These are phyloP conservation scores for Thraustotheca clavata DNA, from an alignment of 352 stramenopile genomes.

Conservation along the genomic window DNA sequence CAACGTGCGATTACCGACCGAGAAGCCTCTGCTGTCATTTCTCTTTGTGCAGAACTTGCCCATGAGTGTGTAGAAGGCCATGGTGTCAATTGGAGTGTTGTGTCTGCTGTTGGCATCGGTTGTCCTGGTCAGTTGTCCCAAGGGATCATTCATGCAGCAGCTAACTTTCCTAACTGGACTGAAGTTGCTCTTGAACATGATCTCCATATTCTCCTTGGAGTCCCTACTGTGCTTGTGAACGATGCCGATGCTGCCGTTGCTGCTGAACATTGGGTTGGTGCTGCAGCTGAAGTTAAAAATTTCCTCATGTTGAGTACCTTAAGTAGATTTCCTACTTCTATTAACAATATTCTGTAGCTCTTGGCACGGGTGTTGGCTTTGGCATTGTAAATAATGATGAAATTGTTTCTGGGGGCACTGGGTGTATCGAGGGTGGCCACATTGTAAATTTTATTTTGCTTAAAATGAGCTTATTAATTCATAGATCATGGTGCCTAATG, in stretches of 20 bases:
- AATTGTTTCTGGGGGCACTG: conserved; percentile 55
- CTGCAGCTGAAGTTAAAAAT: conserved; percentile 41
- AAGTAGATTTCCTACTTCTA: background rate
- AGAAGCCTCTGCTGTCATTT: conserved; percentile 44
- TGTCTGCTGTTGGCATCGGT: conserved; percentile 47
- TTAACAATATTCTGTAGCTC: conserved; percentile 28
- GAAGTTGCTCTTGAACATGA: conserved; percentile 52
- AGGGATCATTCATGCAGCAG: conserved; percentile 51
- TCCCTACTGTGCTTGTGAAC: conserved; percentile 46
- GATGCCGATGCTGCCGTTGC: conserved; percentile 74
- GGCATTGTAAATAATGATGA: conserved; percentile 53
- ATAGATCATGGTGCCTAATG: conserved; percentile 78
- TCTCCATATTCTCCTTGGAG: conserved; percentile 33
- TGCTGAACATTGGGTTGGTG: conserved; percentile 73
- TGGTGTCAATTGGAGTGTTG: conserved; percentile 8
- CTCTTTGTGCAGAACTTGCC: conserved; percentile 32
- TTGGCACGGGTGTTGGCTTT: conserved; percentile 68
- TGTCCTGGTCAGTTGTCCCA: conserved; percentile 50
- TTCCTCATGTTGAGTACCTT: conserved; percentile 80
- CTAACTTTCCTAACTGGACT: conserved; percentile 63
- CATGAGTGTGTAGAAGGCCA: conserved; percentile 30
- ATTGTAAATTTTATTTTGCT: conserved; percentile 32
- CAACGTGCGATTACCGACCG: conserved; percentile 39
- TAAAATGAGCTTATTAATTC: background rate
- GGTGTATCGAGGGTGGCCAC: conserved; percentile 71